Base-by-base conservation (phyloP, 306 rosid genomes). In the Hippophae gyantsensis region DNA sequence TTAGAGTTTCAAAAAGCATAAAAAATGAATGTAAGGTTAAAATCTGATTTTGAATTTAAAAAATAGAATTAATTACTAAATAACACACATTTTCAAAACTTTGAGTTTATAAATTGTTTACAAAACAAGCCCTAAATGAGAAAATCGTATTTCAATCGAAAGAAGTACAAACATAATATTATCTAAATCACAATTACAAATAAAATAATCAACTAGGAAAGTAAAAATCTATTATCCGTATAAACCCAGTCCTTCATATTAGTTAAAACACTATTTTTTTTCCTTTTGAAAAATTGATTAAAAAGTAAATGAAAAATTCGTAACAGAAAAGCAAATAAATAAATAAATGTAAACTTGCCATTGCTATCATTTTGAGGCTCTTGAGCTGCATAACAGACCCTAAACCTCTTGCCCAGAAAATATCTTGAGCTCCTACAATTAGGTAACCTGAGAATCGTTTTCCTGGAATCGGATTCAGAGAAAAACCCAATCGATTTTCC, bases 311-410 rank as follows among this genome's bases (percentile, higher is more conserved):
- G 44, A 48, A 12, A 1, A 65, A 61, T 46, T 1, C 13, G 3
- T 9, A 23, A 6, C 14, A 32, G 57, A 10, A 38, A 8, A 14
- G 9, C 6, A 25, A n/a, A 43, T 8, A 48, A 48, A 50, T 12
- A 12, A 5, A 43, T 40, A 49, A 26, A 6, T 10, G n/a, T 56
- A 65, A 71, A 52, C 87, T 80, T 68, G 65, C 96, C 99, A 77
- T 83, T 88, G 73, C 64, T 84, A 69, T 83, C 77, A 69, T 77
- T 80, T 54, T 85, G 74, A 3, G 72, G 6, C 13, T 84, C 93
- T 52, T 81, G 79, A 67, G 93, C 82, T 62, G 47, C 67, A 50
- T 93, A 88, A 56, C 69, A 63, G 62, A 92, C 76, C 27, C 71
- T 74, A 52, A 78, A 61, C 42, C 76, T 57, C 50, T 55, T 71